These are phyloP conservation scores for Polyplosphaeria fusca DNA, from an alignment of 495 filamentous ascomycete species.

Conservation along the genomic window DNA sequence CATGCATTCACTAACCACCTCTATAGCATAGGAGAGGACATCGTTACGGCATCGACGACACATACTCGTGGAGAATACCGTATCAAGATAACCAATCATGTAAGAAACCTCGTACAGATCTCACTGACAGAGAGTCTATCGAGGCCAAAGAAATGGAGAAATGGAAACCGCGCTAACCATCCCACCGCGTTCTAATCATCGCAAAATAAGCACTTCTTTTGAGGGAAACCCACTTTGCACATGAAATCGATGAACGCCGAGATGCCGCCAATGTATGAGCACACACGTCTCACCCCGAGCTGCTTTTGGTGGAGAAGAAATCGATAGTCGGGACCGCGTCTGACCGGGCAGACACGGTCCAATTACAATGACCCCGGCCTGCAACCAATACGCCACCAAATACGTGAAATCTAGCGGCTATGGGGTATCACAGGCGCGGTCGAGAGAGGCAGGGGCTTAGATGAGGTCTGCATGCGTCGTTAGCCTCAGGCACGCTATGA, in stretches of 20 bases:
- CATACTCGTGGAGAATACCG: not conserved
- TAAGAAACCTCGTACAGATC: not conserved
- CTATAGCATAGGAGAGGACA: slow-evolving; percentile 5
- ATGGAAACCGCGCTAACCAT: not conserved
- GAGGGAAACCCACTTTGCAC: slow-evolving; percentile 8
- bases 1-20: slow-evolving; percentile 6
- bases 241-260: slow-evolving; percentile 29
- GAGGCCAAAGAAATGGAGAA: not conserved
- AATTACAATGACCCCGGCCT: slow-evolving; percentile 6
- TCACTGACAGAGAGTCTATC: not conserved
- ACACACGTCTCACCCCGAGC: slow-evolving; percentile 9
- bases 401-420: not conserved
- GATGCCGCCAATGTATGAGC: slow-evolving; percentile 19
- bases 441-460: slow-evolving; percentile 19
- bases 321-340: not conserved
- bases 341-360: slow-evolving; percentile 13
- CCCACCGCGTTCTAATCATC: slow-evolving; percentile 1
- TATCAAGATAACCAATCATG: slow-evolving; percentile 10
- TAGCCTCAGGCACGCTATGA: not conserved
- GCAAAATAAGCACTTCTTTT: not conserved
- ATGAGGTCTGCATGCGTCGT: slow-evolving; percentile 37
- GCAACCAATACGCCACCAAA: slow-evolving; percentile 13
- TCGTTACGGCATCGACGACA: slow-evolving; percentile 15
- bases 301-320: slow-evolving; percentile 14
- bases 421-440: not conserved